Base-by-base conservation (phyloP, 306 rosid species). In the Gleditsia sinensis region DNA sequence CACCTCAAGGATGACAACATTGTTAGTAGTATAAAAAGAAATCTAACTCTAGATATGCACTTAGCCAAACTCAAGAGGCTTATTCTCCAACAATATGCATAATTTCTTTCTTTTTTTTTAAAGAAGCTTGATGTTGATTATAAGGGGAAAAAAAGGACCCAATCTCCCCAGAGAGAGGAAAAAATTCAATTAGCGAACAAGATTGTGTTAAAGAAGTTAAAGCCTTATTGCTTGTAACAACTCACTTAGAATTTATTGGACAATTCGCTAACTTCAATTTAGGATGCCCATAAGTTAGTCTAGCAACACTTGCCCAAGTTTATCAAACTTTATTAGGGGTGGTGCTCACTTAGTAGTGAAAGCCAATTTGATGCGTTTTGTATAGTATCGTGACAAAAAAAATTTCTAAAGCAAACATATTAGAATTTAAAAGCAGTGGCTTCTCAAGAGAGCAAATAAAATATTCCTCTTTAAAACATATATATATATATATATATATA, bases 151-250 rank as follows among this genome's bases (percentile, higher is more conserved):
- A 10, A 53, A 23, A 0, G 58, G 58, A 69, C 51, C 49, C 27
- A 59, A 55, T 71, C 51, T 58, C 79, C 36, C 67, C 64, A 27
- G 16, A 67, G 71, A 27, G 16, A 67, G 71, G 12, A 32, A 64
- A 28, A 69, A 13, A 54, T 61, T 64, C 32, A 68, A 32, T 54
- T 24, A 30, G 34, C 23, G 55, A 4, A 55, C 5, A 55, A 5
- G 59, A 13, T 25, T 55, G 19, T 55, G 28, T 16, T 55, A 55
- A 24, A 24, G 61, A 9, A 23, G 28, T 16, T 55, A 55, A 24
- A 24, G 61, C 32, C 49, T 20, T 27, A 11, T 43, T 55, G 28
- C 48, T 20, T 20, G 19, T 71, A 30, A 16, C 34, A 71, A 53
- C 60, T 11, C 14, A 36, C 51, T 56, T 56, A 43, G 73, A 62